Conservation (phyloP, 176 grass and related monocot species). For the Panicum miliaceum region DNA sequence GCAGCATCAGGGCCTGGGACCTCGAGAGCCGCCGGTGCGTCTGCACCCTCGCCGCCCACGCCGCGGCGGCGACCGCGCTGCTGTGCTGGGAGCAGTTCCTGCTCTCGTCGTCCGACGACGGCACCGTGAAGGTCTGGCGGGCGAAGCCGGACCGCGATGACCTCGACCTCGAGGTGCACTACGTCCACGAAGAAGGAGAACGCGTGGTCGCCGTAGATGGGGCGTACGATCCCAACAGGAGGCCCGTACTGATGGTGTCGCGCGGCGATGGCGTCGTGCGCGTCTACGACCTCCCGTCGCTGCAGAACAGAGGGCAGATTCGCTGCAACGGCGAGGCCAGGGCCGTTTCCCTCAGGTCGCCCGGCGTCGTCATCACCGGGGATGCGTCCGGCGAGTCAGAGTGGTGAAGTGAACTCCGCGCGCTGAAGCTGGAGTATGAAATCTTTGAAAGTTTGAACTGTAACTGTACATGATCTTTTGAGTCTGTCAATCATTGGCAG, state of each 20-base stretch:
- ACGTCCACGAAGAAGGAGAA: constrained; percentile 20
- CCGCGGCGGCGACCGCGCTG: constrained; percentile 23
- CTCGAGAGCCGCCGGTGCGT: not conserved
- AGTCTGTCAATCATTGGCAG: not conserved
- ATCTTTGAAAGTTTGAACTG: not conserved
- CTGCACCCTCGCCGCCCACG: not conserved
- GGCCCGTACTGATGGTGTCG: constrained; percentile 33
- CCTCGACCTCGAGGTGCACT: constrained; percentile 20
- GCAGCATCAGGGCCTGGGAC: not conserved
- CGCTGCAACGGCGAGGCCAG: constrained; percentile 14
- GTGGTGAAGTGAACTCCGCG: constrained; percentile 9
- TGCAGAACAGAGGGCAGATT: constrained; percentile 20
- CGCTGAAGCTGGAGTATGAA: not conserved
- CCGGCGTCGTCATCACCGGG: not conserved
- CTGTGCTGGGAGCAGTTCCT: constrained; percentile 34
- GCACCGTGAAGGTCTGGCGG: constrained; percentile 23
- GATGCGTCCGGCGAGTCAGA: constrained; percentile 29
- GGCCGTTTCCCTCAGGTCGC: not conserved
- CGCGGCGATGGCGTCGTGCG: constrained; percentile 23
- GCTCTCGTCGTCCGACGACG: constrained; percentile 12
- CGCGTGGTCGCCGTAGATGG: constrained; percentile 31
- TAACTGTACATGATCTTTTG: not conserved
- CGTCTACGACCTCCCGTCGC: constrained; percentile 35
- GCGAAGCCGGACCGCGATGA: not conserved
- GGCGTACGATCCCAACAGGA: constrained; percentile 11